phyloP scores from a whole-genome alignment of 108 stramenopile species.

The Asterionellopsis glacialis region DNA sequence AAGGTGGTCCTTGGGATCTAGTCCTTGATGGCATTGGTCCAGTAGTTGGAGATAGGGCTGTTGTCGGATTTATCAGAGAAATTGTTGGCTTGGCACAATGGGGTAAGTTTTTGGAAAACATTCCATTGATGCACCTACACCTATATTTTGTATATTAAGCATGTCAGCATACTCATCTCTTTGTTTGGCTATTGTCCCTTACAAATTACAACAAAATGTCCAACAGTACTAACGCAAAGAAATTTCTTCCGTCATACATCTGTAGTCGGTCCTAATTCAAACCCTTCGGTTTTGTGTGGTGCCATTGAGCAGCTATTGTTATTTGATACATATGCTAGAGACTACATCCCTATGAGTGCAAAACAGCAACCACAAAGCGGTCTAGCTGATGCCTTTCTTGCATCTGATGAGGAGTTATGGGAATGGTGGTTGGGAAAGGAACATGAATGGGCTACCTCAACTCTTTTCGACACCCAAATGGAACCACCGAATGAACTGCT shows the following conservation, averaged over 20 bases:
- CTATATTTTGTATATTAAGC: no score
- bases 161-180: no score
- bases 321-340: slow-evolving; percentile 48
- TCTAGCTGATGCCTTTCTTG: slow-evolving; percentile 52
- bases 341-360: neutral
- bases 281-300: slow-evolving; percentile 27
- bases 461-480: slow-evolving; percentile 26
- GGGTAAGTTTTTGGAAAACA: no score
- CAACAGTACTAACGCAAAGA: slow-evolving; percentile 39
- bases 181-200: no score
- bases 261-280: slow-evolving; percentile 42
- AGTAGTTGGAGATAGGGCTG: no score
- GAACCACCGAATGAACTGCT: slow-evolving; percentile 16
- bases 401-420: slow-evolving; percentile 43
- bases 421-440: slow-evolving; percentile 75
- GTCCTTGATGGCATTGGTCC: slow-evolving; percentile 3
- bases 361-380: slow-evolving; percentile 13
- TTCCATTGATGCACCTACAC: no score
- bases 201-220: no score
- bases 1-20: slow-evolving; percentile 18
- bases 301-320: slow-evolving; percentile 71
- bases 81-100: no score
- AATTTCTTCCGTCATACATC: slow-evolving; percentile 57
- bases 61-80: no score
- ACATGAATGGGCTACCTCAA: slow-evolving; percentile 51